A percentile compares a stretch with the other conserved stretches of the same genome.
phyloP scores from a whole-genome alignment of 495 filamentous ascomycete species.

The Acidomyces sp. region DNA sequence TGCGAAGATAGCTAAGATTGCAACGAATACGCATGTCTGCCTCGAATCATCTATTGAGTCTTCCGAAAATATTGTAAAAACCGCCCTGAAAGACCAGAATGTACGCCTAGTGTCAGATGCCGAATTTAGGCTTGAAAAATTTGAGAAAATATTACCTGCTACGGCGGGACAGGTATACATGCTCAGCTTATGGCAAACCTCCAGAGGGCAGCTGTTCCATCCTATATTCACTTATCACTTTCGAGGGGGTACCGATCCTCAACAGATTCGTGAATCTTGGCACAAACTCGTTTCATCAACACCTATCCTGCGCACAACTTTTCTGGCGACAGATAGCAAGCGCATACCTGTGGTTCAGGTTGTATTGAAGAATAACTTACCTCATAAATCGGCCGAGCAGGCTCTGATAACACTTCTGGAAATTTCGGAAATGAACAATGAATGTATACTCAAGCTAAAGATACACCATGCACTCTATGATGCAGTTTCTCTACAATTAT shows the following conservation, averaged over 20 bases:
- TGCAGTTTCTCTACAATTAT: conserved; percentile 38
- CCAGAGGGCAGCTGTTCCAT: conserved; percentile 46
- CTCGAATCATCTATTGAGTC: conserved; percentile 16
- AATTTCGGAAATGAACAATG: conserved; percentile 14
- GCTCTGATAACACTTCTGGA: too few species aligned
- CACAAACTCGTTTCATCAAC: conserved; percentile 36
- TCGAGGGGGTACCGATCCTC: conserved; percentile 24
- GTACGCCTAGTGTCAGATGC: too few species aligned
- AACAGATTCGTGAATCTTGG: conserved; percentile 41
- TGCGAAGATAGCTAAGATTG: conserved; percentile 22
- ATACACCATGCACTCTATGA: conserved; percentile 55
- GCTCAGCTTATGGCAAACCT: conserved; percentile 54
- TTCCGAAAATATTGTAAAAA: conserved; percentile 21
- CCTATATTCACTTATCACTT: conserved; percentile 45
- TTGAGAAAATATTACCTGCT: conserved; percentile 49
- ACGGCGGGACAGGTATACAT: conserved; percentile 60
- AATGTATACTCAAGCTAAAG: conserved; percentile 28
- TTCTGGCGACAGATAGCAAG: conserved; percentile 35
- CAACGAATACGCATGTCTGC: conserved; percentile 1
- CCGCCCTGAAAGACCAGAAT: too few species aligned
- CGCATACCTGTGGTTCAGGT: conserved; percentile 43
- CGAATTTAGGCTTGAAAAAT: conserved; percentile 23
- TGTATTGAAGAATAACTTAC: conserved; percentile 23
- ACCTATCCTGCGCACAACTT: conserved; percentile 49
- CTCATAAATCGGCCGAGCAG: conserved; percentile 9